Evolutionary conservation across 306 rosid species (phyloP), one percentile per base, ranked within the genome.

Genomic region (Hippophae gyantsensis): DNA sequence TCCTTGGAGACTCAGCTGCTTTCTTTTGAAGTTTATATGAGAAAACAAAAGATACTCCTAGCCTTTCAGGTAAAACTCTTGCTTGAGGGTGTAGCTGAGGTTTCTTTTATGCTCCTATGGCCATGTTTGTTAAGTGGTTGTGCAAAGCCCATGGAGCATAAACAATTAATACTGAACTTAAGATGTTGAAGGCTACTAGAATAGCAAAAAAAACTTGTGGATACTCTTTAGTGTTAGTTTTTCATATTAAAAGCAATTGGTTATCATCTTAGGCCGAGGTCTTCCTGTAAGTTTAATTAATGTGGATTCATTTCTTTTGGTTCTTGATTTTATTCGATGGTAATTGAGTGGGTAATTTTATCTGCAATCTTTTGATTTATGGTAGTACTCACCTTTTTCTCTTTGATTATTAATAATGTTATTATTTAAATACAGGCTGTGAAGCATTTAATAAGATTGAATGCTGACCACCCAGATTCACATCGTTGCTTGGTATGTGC

Each of bases 381-480:
- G 13, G 18, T 10, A 50, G 32, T 43, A 42, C 38, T 32, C 23
- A 18, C 23, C 23, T 32, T 32, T 32, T 32, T 32, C 38, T 32
- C 5, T 32, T 32, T 32, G 3, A 32, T 0, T 32, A 32, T 32
- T 32, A 32, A 0, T 32, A 32, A 2, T 32, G 5, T 32, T 32
- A 1, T 32, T 32, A 32, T 69, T 68, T 68, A 27, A 42, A 58
- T 80, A 54, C 58, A 93, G 97, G 99, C 99, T 77, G 79, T 86
- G 48, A 88, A 86, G 81, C 97, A 88, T 77, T 83, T 93, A 56
- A 73, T 93, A 61, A 80, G 97, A 72, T 75, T 93, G 93, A 78
- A 88, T 54, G 79, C 85, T 6, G 95, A 93, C 57, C 95, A 93
- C 78, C 99, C 97, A 67, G 99, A 88, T 72, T 82, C 97, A 32